These are phyloP conservation scores for Candida labiduridarum DNA, from an alignment of 1,139 yeast species.

Conservation along the genomic window DNA sequence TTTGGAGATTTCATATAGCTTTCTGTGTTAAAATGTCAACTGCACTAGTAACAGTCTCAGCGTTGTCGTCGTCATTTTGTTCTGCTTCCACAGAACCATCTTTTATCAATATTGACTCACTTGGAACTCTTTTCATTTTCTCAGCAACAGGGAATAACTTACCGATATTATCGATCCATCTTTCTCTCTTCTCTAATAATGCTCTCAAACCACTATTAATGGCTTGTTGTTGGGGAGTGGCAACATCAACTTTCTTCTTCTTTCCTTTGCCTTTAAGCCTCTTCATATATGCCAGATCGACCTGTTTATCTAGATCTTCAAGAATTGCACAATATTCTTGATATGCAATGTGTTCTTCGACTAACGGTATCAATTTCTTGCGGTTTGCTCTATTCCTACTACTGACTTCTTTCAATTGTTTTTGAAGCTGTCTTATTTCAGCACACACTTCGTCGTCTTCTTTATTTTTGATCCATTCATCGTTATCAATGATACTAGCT, in stretches of 20 bases:
- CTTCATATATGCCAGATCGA: conserved; percentile 90
- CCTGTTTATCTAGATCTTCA: conserved; percentile 94
- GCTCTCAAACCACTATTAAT: conserved; percentile 79
- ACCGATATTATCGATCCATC: conserved; percentile 92
- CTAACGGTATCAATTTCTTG: conserved; percentile 63
- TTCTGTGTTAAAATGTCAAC: conserved; percentile 19
- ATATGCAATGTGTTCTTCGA: conserved; percentile 93
- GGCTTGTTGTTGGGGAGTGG: conserved; percentile 49
- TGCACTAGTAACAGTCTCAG: conserved; percentile 16
- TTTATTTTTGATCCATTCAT: conserved; percentile 74
- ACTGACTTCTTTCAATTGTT: conserved; percentile 63
- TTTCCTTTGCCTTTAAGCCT: conserved; percentile 81
- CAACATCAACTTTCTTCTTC: conserved; percentile 62
- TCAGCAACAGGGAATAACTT: conserved; percentile 72
- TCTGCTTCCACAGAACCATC: conserved; percentile 47
- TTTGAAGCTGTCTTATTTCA: conserved; percentile 76
- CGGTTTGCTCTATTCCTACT: conserved; percentile 69
- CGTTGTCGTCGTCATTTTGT: conserved; percentile 43
- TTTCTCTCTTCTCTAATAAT: conserved; percentile 76
- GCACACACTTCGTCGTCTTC: conserved; percentile 96
- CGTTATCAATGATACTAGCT: conserved; percentile 55
- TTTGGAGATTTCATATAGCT: neutral
- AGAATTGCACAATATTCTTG: conserved; percentile 89
- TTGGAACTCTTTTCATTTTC: conserved; percentile 76
- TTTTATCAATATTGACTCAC: conserved; percentile 50